A percentile compares a stretch with the other conserved stretches of the same genome.
Evolutionary conservation across 2,329 filamentous ascomycete genomes (phyloP).

Genomic region (Colletotrichum sp.): DNA sequence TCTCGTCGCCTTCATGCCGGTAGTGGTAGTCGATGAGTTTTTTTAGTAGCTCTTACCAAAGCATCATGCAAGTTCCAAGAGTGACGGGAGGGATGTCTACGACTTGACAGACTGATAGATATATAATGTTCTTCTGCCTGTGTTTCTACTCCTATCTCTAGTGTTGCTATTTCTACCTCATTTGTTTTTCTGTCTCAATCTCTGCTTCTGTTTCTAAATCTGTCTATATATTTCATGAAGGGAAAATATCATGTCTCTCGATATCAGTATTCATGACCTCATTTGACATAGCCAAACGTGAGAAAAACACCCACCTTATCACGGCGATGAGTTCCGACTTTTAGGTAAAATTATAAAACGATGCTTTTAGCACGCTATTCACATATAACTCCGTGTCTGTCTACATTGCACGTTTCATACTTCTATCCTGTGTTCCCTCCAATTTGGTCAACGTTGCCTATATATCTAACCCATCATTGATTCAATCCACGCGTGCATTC

Average conservation of each 20-base stretch:
- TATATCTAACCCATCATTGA: background rate
- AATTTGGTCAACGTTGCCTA: background rate
- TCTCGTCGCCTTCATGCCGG: background rate
- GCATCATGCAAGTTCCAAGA: background rate
- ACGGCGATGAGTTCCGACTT: background rate
- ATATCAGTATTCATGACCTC: background rate
- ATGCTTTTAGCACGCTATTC: background rate
- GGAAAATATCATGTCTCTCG: background rate
- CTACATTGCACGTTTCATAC: background rate
- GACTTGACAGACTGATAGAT: background rate
- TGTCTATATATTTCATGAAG: background rate
- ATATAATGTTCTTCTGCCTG: background rate
- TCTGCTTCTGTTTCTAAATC: background rate
- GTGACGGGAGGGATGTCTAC: background rate
- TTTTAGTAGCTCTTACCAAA: background rate
- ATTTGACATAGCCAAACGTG: background rate
- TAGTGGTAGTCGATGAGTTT: background rate
- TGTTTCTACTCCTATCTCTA: too few relatives aligned
- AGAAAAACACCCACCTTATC: background rate
- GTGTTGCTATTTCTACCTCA: too few relatives aligned
- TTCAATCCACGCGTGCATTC: background rate
- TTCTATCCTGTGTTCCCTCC: background rate
- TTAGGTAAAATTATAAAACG: too few relatives aligned
- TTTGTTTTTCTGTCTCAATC: too few relatives aligned
- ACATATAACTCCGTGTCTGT: background rate